phyloP scores from a whole-genome alignment of 2,329 filamentous ascomycete genomes.

The Coniochaeta prunicola region DNA sequence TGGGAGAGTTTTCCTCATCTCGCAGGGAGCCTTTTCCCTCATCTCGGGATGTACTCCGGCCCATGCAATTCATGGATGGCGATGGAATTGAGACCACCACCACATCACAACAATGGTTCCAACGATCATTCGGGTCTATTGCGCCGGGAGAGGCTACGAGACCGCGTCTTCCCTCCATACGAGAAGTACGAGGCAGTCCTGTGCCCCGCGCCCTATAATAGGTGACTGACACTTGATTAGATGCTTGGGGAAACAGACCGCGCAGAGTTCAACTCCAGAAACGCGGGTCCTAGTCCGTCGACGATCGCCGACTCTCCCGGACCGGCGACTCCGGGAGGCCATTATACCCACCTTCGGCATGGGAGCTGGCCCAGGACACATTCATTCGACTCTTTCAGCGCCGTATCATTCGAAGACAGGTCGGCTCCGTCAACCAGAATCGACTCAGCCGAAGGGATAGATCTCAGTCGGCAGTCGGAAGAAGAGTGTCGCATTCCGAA shows the following conservation, averaged over 20 bases:
- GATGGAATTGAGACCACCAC: neutral
- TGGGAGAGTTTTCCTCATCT: neutral
- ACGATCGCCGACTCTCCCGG: neutral
- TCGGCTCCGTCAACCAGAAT: neutral
- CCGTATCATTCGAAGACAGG: neutral
- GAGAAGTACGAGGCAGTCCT: neutral
- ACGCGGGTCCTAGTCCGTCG: neutral
- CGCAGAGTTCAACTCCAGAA: neutral
- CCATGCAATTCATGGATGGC: neutral
- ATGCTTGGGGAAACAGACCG: neutral
- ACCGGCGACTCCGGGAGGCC: neutral
- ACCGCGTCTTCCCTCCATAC: neutral
- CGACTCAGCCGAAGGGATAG: neutral
- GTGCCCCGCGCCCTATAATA: neutral
- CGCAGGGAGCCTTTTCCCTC: neutral
- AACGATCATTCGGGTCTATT: neutral
- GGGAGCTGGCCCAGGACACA: neutral
- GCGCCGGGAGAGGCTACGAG: neutral
- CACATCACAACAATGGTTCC: neutral
- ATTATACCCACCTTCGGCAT: neutral
- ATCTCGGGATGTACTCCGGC: neutral
- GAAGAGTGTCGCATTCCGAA: neutral
- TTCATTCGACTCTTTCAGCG: neutral
- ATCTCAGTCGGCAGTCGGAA: neutral
- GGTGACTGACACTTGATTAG: neutral